Evolutionary conservation across 2,329 filamentous ascomycete genomes (phyloP).

Genomic region (Atkinsonella hypoxylon): DNA sequence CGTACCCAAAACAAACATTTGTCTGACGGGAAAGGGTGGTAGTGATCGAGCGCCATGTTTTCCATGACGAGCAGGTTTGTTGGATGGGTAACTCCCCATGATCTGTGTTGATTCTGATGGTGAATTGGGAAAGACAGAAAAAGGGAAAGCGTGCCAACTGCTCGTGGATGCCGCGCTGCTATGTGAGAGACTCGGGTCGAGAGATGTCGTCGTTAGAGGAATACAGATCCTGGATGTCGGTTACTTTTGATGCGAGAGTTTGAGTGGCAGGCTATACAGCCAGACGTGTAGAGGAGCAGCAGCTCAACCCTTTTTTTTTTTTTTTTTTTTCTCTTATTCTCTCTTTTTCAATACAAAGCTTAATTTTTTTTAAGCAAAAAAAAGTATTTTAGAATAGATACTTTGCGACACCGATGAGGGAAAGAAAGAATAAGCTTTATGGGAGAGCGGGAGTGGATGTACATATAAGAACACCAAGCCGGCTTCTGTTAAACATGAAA

Average conservation of each 20-base stretch:
- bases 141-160: neutral
- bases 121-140: neutral
- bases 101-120: constrained; percentile 4
- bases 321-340: too few species aligned
- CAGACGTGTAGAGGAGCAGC: neutral
- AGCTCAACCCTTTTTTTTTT: neutral
- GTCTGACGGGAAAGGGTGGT: constrained; percentile 27
- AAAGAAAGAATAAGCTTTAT: constrained; percentile 12
- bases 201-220: neutral
- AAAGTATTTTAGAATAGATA: neutral
- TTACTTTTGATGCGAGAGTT: neutral
- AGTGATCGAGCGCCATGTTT: constrained; percentile 14
- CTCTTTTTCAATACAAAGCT: too few species aligned
- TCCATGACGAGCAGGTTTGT: constrained; percentile 13
- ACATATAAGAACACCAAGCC: constrained; percentile 19
- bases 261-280: neutral
- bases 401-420: neutral
- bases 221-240: neutral
- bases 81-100: constrained; percentile 19
- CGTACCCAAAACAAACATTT: constrained; percentile 43
- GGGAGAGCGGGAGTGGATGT: constrained; percentile 19
- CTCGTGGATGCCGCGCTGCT: neutral
- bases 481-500: constrained; percentile 2
- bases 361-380: neutral
- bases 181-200: neutral